These are phyloP conservation scores for Monosporascus sp. DNA, from an alignment of 2,329 filamentous ascomycete genomes.

Conservation along the genomic window DNA sequence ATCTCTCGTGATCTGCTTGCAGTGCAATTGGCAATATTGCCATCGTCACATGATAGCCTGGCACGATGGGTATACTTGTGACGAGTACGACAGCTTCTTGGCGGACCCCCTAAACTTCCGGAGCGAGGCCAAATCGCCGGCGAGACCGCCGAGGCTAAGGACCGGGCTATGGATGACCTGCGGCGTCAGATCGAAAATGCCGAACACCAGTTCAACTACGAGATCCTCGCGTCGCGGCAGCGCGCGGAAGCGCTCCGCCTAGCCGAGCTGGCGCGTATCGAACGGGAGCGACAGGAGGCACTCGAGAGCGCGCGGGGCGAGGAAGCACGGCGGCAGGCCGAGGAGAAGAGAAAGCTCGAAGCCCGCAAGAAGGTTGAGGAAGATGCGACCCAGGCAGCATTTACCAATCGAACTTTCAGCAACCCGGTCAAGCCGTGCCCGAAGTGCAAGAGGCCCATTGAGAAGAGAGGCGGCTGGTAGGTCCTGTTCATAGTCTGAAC, in stretches of 20 bases:
- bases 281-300: constrained; percentile 7
- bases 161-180: constrained; percentile 37
- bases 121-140: constrained; percentile 35
- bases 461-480: constrained; percentile 39
- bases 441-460: constrained; percentile 32
- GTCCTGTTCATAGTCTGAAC: constrained; percentile 6
- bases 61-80: constrained; percentile 38
- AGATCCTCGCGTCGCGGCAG: constrained; percentile 14
- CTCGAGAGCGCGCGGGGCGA: constrained; percentile 4
- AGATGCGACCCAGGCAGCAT: constrained; percentile 17
- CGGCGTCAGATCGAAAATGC: constrained; percentile 25
- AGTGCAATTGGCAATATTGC: constrained; percentile 37
- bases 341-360: constrained; percentile 7
- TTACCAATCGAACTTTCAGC: constrained; percentile 12
- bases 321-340: constrained; percentile 19
- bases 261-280: constrained; percentile 19
- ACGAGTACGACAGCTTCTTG: constrained; percentile 36
- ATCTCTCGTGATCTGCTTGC: constrained; percentile 37
- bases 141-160: constrained; percentile 37
- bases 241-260: constrained; percentile 22
- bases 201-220: constrained; percentile 31
- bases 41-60: constrained; percentile 37
- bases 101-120: constrained; percentile 35
- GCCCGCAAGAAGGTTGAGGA: constrained; percentile 30
- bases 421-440: constrained; percentile 34